These are phyloP conservation scores for Coprinopsis cinerea DNA, from an alignment of 768 basidiomycete genomes.

Conservation along the genomic window DNA sequence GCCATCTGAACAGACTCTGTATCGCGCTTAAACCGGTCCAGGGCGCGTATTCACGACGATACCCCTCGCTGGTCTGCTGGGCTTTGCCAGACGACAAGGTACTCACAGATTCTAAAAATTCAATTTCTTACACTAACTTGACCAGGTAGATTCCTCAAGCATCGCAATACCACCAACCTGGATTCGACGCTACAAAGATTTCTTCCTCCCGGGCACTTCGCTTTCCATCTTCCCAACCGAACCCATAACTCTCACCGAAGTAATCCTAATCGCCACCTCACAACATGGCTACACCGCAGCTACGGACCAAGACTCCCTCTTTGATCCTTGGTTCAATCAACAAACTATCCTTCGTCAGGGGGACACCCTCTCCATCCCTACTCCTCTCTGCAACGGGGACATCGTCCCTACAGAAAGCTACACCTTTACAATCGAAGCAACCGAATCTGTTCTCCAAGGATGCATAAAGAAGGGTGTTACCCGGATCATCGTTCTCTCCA, in stretches of 20 bases:
- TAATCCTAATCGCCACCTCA: slow-evolving; percentile 48
- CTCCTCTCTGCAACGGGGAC: slow-evolving; percentile 47
- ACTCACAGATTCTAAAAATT: neutral
- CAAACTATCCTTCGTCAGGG: slow-evolving; percentile 49
- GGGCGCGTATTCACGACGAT: neutral
- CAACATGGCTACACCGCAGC: slow-evolving; percentile 42
- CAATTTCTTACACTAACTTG: slow-evolving; percentile 4
- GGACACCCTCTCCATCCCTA: slow-evolving; percentile 18
- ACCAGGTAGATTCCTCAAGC: slow-evolving; percentile 22
- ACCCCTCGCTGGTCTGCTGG: slow-evolving; percentile 24
- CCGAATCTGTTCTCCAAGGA: slow-evolving; percentile 75
- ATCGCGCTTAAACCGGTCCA: slow-evolving; percentile 13
- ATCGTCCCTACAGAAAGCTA: slow-evolving; percentile 15
- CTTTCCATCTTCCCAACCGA: slow-evolving; percentile 20
- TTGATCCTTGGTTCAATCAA: slow-evolving; percentile 40
- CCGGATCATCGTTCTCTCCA: slow-evolving; percentile 42
- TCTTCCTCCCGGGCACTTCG: slow-evolving; percentile 7
- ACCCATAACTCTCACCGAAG: slow-evolving; percentile 38
- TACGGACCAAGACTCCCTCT: slow-evolving; percentile 21
- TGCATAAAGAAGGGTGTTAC: slow-evolving; percentile 43
- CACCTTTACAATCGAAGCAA: slow-evolving; percentile 13
- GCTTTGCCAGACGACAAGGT: slow-evolving; percentile 35
- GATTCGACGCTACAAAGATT: slow-evolving; percentile 4
- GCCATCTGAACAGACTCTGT: slow-evolving; percentile 6
- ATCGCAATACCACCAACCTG: slow-evolving; percentile 36